Evolutionary conservation across 1,284 basidiomycete species (phyloP).

Genomic region (Leccinum subrobustum): DNA sequence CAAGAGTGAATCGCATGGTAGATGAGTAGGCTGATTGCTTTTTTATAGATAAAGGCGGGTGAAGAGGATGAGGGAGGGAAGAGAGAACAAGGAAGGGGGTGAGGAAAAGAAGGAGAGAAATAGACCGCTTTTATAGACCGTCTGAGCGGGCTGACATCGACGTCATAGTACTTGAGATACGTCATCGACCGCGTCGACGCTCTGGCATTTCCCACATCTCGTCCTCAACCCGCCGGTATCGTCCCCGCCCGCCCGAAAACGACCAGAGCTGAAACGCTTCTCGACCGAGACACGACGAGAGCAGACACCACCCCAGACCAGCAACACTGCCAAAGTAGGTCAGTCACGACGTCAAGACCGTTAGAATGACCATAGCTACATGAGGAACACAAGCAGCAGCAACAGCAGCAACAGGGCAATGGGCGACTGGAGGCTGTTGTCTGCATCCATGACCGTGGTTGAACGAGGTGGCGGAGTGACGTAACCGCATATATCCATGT

Average conservation of each 20-base stretch:
- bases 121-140: slow-evolving; percentile 26
- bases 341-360: not conserved
- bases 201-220: slow-evolving; percentile 61
- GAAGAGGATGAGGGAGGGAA: slow-evolving; percentile 8
- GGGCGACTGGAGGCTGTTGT: slow-evolving; percentile 3
- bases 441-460: slow-evolving; percentile 14
- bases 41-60: slow-evolving; percentile 16
- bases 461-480: not conserved
- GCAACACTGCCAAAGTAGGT: slow-evolving; percentile 40
- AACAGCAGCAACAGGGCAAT: slow-evolving; percentile 24
- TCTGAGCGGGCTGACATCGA: slow-evolving; percentile 4
- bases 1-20: slow-evolving; percentile 39
- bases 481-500: not conserved
- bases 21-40: slow-evolving; percentile 20
- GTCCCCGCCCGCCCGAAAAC: slow-evolving; percentile 12
- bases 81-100: slow-evolving; percentile 11
- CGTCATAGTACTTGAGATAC: slow-evolving; percentile 14
- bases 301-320: slow-evolving; percentile 58
- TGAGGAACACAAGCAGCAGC: slow-evolving; percentile 40
- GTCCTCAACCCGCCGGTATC: slow-evolving; percentile 37
- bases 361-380: slow-evolving; percentile 36
- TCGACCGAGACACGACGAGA: slow-evolving; percentile 63
- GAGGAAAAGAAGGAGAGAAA: not conserved
- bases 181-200: slow-evolving; percentile 36
- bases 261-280: slow-evolving; percentile 37